Percentiles rank a stretch among this genome's conserved stretches.
Evolutionary conservation across 148 eudicot species (phyloP).

Genomic region (Persicaria maculosa): DNA sequence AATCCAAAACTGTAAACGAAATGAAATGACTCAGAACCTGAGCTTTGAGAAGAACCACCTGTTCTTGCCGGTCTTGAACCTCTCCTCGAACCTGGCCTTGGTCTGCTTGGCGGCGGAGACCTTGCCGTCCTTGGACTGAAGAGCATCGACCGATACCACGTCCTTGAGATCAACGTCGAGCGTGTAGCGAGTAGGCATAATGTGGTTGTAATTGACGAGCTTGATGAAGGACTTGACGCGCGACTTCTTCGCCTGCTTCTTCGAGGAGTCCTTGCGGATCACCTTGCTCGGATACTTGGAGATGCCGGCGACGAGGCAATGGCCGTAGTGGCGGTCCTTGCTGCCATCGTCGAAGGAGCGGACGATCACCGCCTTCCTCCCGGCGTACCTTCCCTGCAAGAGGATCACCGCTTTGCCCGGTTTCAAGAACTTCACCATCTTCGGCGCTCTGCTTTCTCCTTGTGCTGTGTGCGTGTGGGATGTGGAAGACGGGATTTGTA

Average conservation of each 20-base stretch:
- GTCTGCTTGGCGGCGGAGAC: conserved; percentile 15
- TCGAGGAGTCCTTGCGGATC: conserved; percentile 14
- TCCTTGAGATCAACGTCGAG: conserved; percentile 19
- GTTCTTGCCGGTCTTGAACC: conserved; percentile 16
- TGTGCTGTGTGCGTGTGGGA: background rate
- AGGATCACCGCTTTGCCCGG: conserved; percentile 15
- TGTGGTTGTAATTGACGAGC: conserved; percentile 17
- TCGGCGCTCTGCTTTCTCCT: background rate
- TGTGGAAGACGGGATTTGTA: background rate
- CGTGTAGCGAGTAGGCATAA: conserved; percentile 17
- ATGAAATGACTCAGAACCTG: conserved; percentile 12
- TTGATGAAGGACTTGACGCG: conserved; percentile 14
- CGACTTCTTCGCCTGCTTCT: conserved; percentile 16
- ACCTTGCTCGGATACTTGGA: conserved; percentile 13
- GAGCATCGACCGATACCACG: conserved; percentile 10
- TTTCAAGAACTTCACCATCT: conserved; percentile 17
- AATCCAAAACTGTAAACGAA: background rate
- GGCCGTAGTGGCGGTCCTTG: conserved; percentile 14
- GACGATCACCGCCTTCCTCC: conserved; percentile 14
- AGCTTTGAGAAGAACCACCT: conserved; percentile 21
- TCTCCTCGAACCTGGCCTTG: conserved; percentile 14
- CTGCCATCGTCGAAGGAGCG: conserved; percentile 11
- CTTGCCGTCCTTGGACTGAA: conserved; percentile 10
- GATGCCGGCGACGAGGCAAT: conserved; percentile 17
- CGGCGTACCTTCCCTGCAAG: conserved; percentile 13